Conservation (phyloP, 345 rosid species). For the Kernera saxatilis region DNA sequence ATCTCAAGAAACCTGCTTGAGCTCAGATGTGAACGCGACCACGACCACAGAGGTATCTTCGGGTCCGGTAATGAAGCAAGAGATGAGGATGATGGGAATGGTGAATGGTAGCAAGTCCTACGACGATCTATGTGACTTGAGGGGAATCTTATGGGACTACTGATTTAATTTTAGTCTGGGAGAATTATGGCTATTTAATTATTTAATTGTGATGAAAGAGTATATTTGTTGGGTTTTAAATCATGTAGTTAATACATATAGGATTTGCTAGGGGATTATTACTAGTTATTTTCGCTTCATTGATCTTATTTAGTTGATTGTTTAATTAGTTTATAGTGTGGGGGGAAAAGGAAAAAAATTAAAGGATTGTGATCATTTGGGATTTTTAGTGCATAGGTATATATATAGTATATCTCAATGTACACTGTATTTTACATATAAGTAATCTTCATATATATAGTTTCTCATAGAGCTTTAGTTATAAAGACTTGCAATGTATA, state of each 20-base stretch:
- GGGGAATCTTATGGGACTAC: constrained; percentile 29
- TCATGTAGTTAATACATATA: constrained; percentile 21
- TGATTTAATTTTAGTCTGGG: constrained; percentile 1
- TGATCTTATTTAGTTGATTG: constrained; percentile 22
- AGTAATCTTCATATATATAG: constrained; percentile 3
- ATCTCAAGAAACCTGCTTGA: constrained; percentile 32
- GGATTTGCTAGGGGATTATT: constrained; percentile 18
- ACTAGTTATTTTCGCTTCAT: constrained; percentile 14
- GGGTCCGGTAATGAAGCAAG: constrained; percentile 26
- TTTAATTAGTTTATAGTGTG: constrained; percentile 20
- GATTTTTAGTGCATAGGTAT: constrained; percentile 14
- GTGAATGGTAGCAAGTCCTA: constrained; percentile 26
- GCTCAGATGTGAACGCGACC: constrained; percentile 29
- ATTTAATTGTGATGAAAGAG: constrained; percentile 24
- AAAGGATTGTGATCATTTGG: constrained; percentile 21
- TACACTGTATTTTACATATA: constrained; percentile 10
- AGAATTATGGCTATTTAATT: not conserved
- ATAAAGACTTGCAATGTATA: not conserved
- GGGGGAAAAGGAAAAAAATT: not conserved
- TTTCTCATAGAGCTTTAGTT: not conserved
- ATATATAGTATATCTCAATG: not conserved
- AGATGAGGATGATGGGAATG: constrained; percentile 27
- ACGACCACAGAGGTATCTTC: constrained; percentile 25
- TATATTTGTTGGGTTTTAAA: constrained; percentile 23
- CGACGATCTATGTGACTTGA: constrained; percentile 29